phyloP scores from a whole-genome alignment of 148 eudicot genomes.

The Spergularia bocconei region DNA sequence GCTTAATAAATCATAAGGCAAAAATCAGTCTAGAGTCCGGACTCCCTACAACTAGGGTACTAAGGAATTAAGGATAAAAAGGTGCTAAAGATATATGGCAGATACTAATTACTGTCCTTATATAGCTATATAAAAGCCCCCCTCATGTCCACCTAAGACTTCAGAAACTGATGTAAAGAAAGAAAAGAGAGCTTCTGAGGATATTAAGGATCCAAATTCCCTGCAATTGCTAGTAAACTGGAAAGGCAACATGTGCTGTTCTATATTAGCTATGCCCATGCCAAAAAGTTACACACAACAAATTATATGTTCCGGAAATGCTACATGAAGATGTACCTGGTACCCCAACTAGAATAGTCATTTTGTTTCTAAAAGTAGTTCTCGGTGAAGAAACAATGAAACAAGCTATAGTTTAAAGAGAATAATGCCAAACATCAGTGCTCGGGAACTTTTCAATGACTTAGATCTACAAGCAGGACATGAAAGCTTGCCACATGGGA shows the following conservation, averaged over 20 bases:
- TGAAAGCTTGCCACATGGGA: not conserved
- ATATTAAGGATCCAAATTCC: not conserved
- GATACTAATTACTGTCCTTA: not conserved
- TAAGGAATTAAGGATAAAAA: not conserved
- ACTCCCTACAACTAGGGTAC: not conserved
- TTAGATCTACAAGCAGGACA: not conserved
- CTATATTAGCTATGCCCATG: not conserved
- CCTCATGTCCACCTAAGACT: constrained; percentile 1
- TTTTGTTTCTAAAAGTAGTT: not conserved
- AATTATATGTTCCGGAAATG: not conserved
- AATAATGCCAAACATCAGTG: not conserved
- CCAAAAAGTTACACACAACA: not conserved
- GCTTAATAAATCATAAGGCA: not conserved
- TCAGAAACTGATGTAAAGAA: not conserved
- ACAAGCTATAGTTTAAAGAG: not conserved
- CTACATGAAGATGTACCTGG: not conserved
- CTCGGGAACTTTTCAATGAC: not conserved
- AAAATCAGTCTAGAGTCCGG: not conserved
- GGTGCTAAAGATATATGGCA: not conserved
- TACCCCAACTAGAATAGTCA: not conserved
- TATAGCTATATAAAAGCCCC: not conserved
- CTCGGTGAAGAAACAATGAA: not conserved
- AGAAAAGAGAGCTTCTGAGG: not conserved
- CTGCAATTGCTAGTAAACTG: not conserved
- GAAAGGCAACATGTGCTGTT: not conserved